Percentiles rank a stretch among this genome's conserved stretches.
Conservation (phyloP, 805 yeast genomes). For the Monosporozyma siamensis region DNA sequence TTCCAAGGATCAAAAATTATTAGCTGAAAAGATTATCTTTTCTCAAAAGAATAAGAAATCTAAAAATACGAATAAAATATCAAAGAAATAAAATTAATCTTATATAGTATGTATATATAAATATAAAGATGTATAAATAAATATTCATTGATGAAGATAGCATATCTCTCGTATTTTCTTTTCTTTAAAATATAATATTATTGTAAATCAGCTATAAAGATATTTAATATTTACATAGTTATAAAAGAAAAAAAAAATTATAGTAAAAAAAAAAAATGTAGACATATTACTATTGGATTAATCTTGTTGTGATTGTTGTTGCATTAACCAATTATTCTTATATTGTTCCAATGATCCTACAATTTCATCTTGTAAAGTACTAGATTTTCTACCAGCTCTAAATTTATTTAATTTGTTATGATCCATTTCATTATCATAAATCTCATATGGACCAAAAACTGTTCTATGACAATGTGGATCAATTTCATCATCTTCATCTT, state of each 20-base stretch:
- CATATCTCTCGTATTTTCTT: too few species aligned
- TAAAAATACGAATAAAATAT: neutral
- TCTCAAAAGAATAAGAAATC: neutral
- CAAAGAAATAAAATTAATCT: neutral
- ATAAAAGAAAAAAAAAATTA: neutral
- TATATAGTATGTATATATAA: too few species aligned
- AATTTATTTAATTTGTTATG: conserved; percentile 5
- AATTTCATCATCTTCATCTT: conserved; percentile 25
- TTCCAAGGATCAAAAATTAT: too few species aligned
- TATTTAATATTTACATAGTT: too few species aligned
- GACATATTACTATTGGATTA: conserved; percentile 5
- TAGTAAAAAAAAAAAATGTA: conserved; percentile 2
- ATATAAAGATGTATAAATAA: too few species aligned
- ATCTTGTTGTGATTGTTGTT: conserved; percentile 26
- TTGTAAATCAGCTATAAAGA: neutral
- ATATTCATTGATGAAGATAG: too few species aligned
- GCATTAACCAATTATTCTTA: conserved; percentile 31
- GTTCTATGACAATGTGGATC: conserved; percentile 11
- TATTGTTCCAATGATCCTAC: conserved; percentile 31
- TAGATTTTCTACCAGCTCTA: conserved; percentile 20
- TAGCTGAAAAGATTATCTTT: too few species aligned
- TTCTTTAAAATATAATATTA: too few species aligned
- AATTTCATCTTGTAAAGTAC: conserved; percentile 26
- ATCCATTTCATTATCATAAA: conserved; percentile 9
- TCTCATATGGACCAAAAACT: conserved; percentile 15